phyloP scores from a whole-genome alignment of 768 basidiomycete genomes.

The Pulveroboletus ravenelii region DNA sequence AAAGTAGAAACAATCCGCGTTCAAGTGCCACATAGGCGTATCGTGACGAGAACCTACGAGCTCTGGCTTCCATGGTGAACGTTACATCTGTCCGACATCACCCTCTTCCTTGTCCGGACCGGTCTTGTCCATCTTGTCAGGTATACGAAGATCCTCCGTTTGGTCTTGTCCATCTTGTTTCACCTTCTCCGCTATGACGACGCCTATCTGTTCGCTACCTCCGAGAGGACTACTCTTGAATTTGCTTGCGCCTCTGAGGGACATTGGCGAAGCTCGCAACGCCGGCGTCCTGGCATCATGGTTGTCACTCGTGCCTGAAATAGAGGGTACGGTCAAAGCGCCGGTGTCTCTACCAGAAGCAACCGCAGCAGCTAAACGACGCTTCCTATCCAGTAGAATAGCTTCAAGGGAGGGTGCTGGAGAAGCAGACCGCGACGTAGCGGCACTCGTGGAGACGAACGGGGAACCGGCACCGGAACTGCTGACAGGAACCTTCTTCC shows the following conservation, averaged over 20 bases:
- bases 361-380: slow-evolving; percentile 38
- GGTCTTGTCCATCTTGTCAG: slow-evolving; percentile 31
- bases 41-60: background rate
- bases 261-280: slow-evolving; percentile 12
- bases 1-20: background rate
- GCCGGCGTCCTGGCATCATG: slow-evolving; percentile 12
- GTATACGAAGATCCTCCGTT: slow-evolving; percentile 31
- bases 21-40: background rate
- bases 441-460: slow-evolving; percentile 11
- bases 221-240: slow-evolving; percentile 76
- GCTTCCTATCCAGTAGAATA: slow-evolving; percentile 60
- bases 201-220: slow-evolving; percentile 38
- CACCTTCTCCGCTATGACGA: slow-evolving; percentile 49
- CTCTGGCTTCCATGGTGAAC: background rate
- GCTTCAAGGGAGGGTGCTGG: slow-evolving; percentile 64
- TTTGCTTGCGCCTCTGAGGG: slow-evolving; percentile 44
- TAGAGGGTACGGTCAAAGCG: background rate
- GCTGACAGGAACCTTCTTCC: slow-evolving; percentile 17
- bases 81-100: slow-evolving; percentile 26
- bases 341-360: slow-evolving; percentile 15
- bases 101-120: slow-evolving; percentile 34
- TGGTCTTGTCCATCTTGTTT: slow-evolving; percentile 29
- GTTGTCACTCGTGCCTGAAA: slow-evolving; percentile 9
- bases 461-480: slow-evolving; percentile 9
- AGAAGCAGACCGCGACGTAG: slow-evolving; percentile 35